Conservation (phyloP, 805 yeast species). For the Saturnispora galanensis region DNA sequence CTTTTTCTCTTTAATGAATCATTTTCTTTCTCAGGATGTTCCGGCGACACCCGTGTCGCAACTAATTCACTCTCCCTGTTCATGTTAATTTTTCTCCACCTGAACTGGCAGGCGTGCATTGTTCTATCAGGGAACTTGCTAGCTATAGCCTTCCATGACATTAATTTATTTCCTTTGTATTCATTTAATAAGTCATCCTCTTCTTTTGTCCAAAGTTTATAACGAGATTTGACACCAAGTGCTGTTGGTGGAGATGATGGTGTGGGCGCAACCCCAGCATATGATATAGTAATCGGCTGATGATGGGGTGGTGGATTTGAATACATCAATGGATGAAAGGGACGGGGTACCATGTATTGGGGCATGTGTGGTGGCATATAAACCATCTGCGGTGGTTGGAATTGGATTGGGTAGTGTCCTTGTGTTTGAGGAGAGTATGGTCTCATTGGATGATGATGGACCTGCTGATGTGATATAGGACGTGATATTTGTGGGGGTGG, state of each 20-base stretch:
- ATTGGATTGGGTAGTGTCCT: no score
- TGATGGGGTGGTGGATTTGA: not conserved
- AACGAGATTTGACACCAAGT: not conserved
- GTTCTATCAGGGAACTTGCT: slow-evolving; percentile 10
- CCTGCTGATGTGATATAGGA: no score
- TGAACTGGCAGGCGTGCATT: slow-evolving; percentile 14
- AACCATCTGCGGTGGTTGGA: no score
- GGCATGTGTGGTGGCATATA: no score
- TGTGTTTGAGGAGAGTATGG: no score
- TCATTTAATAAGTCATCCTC: slow-evolving; percentile 11
- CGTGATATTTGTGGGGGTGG: no score
- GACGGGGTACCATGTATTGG: no score
- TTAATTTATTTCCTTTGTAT: slow-evolving; percentile 3
- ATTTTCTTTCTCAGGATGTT: not conserved
- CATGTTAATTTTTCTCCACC: slow-evolving; percentile 12
- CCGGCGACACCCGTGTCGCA: not conserved
- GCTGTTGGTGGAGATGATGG: not conserved
- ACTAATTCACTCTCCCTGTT: not conserved
- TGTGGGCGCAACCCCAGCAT: no score
- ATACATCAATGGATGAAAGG: no score
- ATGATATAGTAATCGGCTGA: not conserved
- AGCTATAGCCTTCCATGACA: slow-evolving; percentile 14
- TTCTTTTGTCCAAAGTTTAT: slow-evolving; percentile 12
- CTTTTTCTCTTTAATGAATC: not conserved
- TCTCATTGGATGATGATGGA: no score